Percentiles rank a stretch among this genome's conserved stretches.
Evolutionary conservation across 192 early-diverging fungal species (phyloP).

Genomic region (Mortierella antarctica): DNA sequence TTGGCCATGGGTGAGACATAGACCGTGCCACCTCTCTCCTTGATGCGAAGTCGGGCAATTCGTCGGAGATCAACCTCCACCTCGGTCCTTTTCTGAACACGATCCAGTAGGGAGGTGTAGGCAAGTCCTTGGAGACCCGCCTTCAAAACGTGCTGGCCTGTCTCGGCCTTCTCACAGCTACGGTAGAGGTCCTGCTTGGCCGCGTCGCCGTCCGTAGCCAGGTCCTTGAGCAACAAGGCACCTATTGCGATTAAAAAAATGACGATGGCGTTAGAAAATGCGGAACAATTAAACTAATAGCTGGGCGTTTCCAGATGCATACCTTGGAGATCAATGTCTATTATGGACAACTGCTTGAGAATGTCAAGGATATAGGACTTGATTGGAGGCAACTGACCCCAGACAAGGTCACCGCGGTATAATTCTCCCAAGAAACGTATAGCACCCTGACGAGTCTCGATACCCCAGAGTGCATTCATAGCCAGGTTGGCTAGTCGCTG

Average conservation of each 20-base stretch:
- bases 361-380: conserved; percentile 5
- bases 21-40: background rate
- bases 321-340: background rate
- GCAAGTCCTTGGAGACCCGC: background rate
- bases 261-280: background rate
- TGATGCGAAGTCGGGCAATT: background rate
- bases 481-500: conserved; percentile 1
- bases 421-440: conserved; percentile 5
- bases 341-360: background rate
- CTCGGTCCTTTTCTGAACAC: background rate
- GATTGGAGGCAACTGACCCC: conserved; percentile 1
- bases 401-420: background rate
- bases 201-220: background rate
- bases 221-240: background rate
- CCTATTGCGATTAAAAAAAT: background rate
- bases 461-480: background rate
- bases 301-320: background rate
- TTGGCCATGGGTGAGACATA: background rate
- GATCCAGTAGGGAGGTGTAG: background rate
- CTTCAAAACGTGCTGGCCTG: background rate
- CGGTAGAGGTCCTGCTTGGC: background rate
- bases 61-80: background rate
- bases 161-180: background rate
- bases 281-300: background rate
- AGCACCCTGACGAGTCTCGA: background rate